phyloP scores from a whole-genome alignment of 192 early-diverging fungal genomes.

The Spizellomyces sp. region DNA sequence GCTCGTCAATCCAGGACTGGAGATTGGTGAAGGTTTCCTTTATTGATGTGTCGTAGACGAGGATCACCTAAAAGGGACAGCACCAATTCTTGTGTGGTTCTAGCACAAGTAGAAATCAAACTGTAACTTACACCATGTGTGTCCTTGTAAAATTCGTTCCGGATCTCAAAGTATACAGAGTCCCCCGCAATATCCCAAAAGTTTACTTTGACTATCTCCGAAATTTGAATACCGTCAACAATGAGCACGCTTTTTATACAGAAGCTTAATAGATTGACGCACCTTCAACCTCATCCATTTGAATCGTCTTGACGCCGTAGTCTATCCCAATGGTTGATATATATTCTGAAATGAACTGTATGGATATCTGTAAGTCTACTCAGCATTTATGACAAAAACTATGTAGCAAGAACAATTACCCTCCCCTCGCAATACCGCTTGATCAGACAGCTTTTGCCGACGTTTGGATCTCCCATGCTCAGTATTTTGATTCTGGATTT shows the following conservation, averaged over 20 bases:
- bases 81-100: slow-evolving; percentile 7
- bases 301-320: slow-evolving; percentile 59
- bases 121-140: slow-evolving; percentile 38
- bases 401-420: slow-evolving; percentile 26
- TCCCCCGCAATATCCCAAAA: slow-evolving; percentile 67
- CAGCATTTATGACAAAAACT: background rate
- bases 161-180: slow-evolving; percentile 54
- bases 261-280: background rate
- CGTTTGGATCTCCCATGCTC: slow-evolving; percentile 50
- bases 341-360: slow-evolving; percentile 57
- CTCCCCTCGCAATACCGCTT: slow-evolving; percentile 59
- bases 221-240: background rate
- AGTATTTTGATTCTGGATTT: slow-evolving; percentile 50
- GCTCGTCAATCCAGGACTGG: slow-evolving; percentile 48
- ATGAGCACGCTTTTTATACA: background rate
- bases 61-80: slow-evolving; percentile 15
- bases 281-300: slow-evolving; percentile 46
- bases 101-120: slow-evolving; percentile 16
- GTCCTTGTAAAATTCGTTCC: slow-evolving; percentile 67
- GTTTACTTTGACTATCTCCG: slow-evolving; percentile 56
- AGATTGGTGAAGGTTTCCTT: slow-evolving; percentile 40
- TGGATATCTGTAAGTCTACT: background rate
- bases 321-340: slow-evolving; percentile 65
- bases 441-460: slow-evolving; percentile 61
- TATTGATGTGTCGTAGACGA: slow-evolving; percentile 45